phyloP scores from a whole-genome alignment of 768 basidiomycete genomes.

The Leccinum uliginosum region DNA sequence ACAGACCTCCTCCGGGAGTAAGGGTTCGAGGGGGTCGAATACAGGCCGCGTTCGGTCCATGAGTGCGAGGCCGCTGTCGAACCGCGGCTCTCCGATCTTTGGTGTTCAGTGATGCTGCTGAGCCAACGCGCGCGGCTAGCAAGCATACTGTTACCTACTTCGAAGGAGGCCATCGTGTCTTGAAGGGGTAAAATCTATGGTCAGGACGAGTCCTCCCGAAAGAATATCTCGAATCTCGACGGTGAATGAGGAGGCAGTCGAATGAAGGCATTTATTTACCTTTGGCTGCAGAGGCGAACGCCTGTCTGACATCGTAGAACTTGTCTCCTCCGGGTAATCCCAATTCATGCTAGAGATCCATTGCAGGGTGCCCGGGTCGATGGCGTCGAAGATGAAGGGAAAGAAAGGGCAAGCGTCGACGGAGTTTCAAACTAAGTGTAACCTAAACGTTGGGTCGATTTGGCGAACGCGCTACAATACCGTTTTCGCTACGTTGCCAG shows the following conservation, averaged over 20 bases:
- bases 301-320: slow-evolving; percentile 59
- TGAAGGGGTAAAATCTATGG: slow-evolving; percentile 67
- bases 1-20: slow-evolving; percentile 78
- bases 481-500: too few relatives aligned
- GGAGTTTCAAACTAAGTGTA: slow-evolving; percentile 30
- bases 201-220: slow-evolving; percentile 57
- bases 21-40: slow-evolving; percentile 60
- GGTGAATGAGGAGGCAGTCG: slow-evolving; percentile 8
- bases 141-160: slow-evolving; percentile 43
- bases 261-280: slow-evolving; percentile 38
- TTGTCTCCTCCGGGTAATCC: slow-evolving; percentile 52
- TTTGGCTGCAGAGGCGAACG: slow-evolving; percentile 56
- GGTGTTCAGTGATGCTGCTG: slow-evolving; percentile 23
- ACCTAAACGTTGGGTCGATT: slow-evolving; percentile 10
- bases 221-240: slow-evolving; percentile 51
- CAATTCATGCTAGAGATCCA: slow-evolving; percentile 14
- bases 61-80: slow-evolving; percentile 72
- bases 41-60: slow-evolving; percentile 39
- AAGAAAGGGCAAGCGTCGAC: too few relatives aligned
- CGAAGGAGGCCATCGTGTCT: slow-evolving; percentile 93
- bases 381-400: slow-evolving; percentile 1
- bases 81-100: slow-evolving; percentile 85
- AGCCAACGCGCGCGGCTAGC: slow-evolving; percentile 10
- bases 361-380: slow-evolving; percentile 10
- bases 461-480: background rate